Base-by-base conservation (phyloP, 179 eudicot species). In the Drosera spatulata region DNA sequence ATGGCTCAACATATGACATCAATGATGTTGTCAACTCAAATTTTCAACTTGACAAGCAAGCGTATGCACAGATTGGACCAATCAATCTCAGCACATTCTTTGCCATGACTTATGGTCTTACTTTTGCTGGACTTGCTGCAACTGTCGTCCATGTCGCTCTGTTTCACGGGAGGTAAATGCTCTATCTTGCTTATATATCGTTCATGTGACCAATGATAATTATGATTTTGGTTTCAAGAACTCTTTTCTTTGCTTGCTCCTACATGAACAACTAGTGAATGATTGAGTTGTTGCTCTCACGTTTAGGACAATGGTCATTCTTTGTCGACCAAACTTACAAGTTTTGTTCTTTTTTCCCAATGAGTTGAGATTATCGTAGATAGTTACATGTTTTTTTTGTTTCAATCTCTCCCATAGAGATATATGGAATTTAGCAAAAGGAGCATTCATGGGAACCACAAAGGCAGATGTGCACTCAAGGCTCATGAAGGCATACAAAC, bases 51-150 rank as follows among this genome's bases (percentile, higher is more conserved):
- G 87, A 86, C 48, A 66, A 66, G 71, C 47, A 6, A 14, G 85
- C 82, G n/a, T 86, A 86, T 69, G 74, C 62, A 1, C 53, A 61
- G 39, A 63, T 44, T 7, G 95, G 95, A 11, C 87, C 69, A 12
- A 6, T 86, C 3, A 70, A 84, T 70, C 58, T 86, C 58, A 79
- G 84, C 43, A 79, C 85, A 0, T 72, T 86, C 61, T 86, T 86
- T 59, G 83, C 90, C 9, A 76, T 80, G 72, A 74, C 87, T 0
- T 86, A 86, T 56, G 95, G 95, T 39, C 22, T 78, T 39, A 90
- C 90, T 13, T 86, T 86, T 47, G 95, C 95, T 11, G 55, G 85
- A 4, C 85, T 86, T 41, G 59, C 87, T 47, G 86, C 95, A 0
- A 84, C 83, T 2, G n/a, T 82, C 10, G 73, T 76, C 42, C 95